Percentiles rank a stretch among this genome's conserved stretches.
These are phyloP conservation scores for Fomitopsis pinicola DNA, from an alignment of 1,284 basidiomycete genomes.

Conservation along the genomic window DNA sequence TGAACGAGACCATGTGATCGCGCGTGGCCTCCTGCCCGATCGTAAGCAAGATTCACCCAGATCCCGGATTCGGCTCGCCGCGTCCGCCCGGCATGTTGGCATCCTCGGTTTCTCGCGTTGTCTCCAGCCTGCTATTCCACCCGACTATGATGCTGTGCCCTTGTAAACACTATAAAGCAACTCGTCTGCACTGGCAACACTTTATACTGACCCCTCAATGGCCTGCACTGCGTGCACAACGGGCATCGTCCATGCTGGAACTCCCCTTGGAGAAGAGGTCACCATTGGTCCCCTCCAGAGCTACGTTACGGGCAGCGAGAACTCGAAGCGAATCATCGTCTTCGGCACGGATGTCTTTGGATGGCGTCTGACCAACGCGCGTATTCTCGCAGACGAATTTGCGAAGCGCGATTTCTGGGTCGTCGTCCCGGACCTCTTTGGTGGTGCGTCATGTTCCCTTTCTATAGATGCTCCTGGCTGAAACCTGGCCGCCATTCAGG, in stretches of 20 bases:
- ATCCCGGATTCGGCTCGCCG: too few species aligned
- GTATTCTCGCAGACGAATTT: constrained; percentile 23
- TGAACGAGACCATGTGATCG: neutral
- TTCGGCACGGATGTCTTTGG: constrained; percentile 21
- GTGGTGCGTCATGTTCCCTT: constrained; percentile 8
- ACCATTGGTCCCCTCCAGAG: constrained; percentile 16
- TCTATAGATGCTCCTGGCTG: too few species aligned
- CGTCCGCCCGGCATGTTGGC: too few species aligned
- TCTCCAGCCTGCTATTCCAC: too few species aligned
- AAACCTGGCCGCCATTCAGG: constrained; percentile 4
- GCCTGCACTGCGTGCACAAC: constrained; percentile 17
- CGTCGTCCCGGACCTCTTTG: constrained; percentile 19
- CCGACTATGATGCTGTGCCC: too few species aligned
- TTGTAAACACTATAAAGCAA: too few species aligned
- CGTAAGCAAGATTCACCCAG: too few species aligned
- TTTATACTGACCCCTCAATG: constrained; percentile 1
- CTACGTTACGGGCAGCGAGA: constrained; percentile 17
- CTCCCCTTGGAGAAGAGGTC: constrained; percentile 17
- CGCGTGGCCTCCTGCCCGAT: neutral
- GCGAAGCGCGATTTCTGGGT: constrained; percentile 19
- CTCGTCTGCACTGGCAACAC: too few species aligned
- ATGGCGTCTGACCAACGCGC: constrained; percentile 19
- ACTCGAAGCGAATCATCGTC: constrained; percentile 16
- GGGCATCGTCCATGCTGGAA: constrained; percentile 16
- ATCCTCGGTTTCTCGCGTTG: too few species aligned